Evolutionary conservation across 345 rosid species (phyloP).

Genomic region (Linum trigynum): DNA sequence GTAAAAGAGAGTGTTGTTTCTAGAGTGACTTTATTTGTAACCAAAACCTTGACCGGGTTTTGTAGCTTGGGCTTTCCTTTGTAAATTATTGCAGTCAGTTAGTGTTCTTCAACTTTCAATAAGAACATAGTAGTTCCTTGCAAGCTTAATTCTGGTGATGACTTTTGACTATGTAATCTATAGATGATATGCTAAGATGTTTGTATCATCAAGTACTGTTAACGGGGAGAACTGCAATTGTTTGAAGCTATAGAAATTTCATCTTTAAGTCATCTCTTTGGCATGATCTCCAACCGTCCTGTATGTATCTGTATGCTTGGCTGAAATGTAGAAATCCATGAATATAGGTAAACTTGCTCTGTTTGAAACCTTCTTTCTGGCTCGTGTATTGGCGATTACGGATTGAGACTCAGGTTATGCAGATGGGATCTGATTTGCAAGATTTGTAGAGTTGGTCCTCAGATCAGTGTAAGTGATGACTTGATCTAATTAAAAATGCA

Average conservation of each 20-base stretch:
- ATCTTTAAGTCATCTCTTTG: neutral
- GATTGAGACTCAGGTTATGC: too few species aligned
- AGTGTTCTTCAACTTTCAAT: constrained; percentile 16
- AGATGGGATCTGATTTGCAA: too few species aligned
- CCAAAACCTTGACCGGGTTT: constrained; percentile 44
- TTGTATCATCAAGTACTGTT: neutral
- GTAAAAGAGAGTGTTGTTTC: constrained; percentile 44
- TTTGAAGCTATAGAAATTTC: neutral
- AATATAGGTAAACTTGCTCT: too few species aligned
- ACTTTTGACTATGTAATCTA: neutral
- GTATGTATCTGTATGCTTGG: too few species aligned
- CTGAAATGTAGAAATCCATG: too few species aligned
- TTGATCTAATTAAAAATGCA: too few species aligned
- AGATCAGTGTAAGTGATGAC: too few species aligned
- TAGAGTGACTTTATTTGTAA: constrained; percentile 46
- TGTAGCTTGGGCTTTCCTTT: constrained; percentile 42
- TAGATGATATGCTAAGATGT: neutral
- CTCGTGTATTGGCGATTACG: too few species aligned
- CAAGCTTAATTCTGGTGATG: neutral
- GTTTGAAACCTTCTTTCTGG: too few species aligned
- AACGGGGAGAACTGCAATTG: neutral
- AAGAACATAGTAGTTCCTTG: constrained; percentile 33
- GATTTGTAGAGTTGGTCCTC: too few species aligned
- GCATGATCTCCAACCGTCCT: too few species aligned
- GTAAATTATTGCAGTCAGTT: constrained; percentile 65